Conservation (phyloP, 805 yeast genomes). For the Alloascoidea hylecoeti region DNA sequence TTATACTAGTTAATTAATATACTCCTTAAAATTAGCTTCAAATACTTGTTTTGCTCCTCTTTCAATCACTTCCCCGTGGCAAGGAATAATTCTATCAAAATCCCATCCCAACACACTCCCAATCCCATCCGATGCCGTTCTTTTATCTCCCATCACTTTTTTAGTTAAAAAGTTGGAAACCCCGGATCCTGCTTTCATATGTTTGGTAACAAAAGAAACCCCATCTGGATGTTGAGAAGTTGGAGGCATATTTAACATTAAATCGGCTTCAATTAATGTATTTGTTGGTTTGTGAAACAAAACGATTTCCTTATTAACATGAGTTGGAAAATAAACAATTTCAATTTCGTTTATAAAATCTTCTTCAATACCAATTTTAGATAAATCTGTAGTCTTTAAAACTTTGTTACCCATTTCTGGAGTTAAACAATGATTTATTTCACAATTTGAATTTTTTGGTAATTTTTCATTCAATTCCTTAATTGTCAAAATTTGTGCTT, state of each 20-base stretch:
- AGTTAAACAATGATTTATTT: conserved; percentile 26
- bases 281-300: conserved; percentile 31
- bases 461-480: conserved; percentile 17
- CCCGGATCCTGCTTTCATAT: conserved; percentile 24
- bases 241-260: conserved; percentile 42
- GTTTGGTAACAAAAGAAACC: conserved; percentile 23
- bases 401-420: conserved; percentile 21
- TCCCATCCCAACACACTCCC: conserved; percentile 22
- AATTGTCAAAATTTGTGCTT: conserved; percentile 38
- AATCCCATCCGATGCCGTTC: conserved; percentile 14
- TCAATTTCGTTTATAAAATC: conserved; percentile 29
- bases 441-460: conserved; percentile 12
- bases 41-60: conserved; percentile 16
- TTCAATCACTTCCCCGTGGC: conserved; percentile 48
- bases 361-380: conserved; percentile 18
- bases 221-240: conserved; percentile 35
- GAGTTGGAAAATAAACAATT: conserved; percentile 42
- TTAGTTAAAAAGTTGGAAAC: conserved; percentile 20
- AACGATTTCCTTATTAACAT: conserved; percentile 44
- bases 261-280: conserved; percentile 43
- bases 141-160: conserved; percentile 11
- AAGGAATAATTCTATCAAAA: conserved; percentile 34
- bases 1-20: too few relatives aligned
- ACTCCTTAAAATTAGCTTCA: not conserved
- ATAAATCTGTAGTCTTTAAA: conserved; percentile 11